These are phyloP conservation scores for Xerocomus brunneocitrinus DNA, from an alignment of 768 basidiomycete genomes.

Conservation along the genomic window DNA sequence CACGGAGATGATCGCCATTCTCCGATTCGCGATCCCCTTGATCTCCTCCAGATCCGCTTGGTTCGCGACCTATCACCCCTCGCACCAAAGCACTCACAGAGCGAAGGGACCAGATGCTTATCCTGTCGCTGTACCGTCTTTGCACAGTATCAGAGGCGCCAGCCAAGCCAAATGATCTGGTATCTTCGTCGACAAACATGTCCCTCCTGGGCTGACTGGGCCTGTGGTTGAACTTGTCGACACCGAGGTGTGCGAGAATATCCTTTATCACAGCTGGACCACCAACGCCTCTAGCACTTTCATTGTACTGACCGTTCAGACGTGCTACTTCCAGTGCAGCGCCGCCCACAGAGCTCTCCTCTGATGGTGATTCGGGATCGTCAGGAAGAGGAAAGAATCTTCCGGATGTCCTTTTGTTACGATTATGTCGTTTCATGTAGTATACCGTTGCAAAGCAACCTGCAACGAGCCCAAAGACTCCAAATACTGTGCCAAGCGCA, in stretches of 20 bases:
- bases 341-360: slow-evolving; percentile 4
- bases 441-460: slow-evolving; percentile 39
- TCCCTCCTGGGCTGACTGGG: slow-evolving; percentile 45
- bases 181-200: slow-evolving; percentile 78
- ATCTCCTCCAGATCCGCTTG: slow-evolving; percentile 20
- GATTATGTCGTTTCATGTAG: slow-evolving; percentile 38
- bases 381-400: slow-evolving; percentile 20
- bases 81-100: slow-evolving; percentile 33
- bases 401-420: neutral
- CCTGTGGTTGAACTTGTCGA: slow-evolving; percentile 11
- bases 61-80: slow-evolving; percentile 26
- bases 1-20: slow-evolving; percentile 11
- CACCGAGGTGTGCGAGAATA: slow-evolving; percentile 22
- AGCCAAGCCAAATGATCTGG: slow-evolving; percentile 40
- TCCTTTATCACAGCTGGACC: slow-evolving; percentile 8
- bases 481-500: slow-evolving; percentile 59
- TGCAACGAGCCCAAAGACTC: slow-evolving; percentile 50
- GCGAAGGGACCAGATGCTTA: slow-evolving; percentile 49
- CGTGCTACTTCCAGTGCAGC: slow-evolving; percentile 4
- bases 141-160: slow-evolving; percentile 16
- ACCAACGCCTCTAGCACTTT: neutral
- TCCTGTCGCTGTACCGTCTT: slow-evolving; percentile 41
- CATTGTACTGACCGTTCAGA: slow-evolving; percentile 2
- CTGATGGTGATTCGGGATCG: slow-evolving; percentile 14
- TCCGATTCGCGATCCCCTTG: slow-evolving; percentile 18